phyloP scores from a whole-genome alignment of 176 grass and related monocot species.

The Musa schizocarpa region DNA sequence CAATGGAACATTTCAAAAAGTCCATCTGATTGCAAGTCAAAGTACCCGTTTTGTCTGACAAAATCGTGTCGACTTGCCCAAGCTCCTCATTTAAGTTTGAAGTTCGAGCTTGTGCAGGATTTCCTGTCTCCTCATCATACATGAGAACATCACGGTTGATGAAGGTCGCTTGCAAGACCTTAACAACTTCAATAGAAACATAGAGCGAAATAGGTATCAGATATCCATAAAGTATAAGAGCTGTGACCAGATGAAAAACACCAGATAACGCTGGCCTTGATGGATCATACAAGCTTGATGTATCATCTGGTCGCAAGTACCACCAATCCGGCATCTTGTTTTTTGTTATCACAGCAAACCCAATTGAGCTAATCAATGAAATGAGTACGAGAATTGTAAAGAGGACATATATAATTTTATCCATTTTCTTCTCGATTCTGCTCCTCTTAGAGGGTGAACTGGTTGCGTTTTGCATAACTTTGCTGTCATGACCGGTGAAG shows the following conservation, averaged over 20 bases:
- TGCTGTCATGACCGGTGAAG: constrained; percentile 90
- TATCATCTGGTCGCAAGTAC: constrained; percentile 66
- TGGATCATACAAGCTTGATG: constrained; percentile 53
- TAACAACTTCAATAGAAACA: constrained; percentile 93
- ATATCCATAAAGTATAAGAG: constrained; percentile 96
- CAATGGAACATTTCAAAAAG: constrained; percentile 94
- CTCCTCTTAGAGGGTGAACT: constrained; percentile 90
- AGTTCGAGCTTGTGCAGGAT: constrained; percentile 76
- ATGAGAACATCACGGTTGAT: constrained; percentile 92
- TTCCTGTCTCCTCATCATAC: constrained; percentile 90
- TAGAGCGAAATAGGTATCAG: constrained; percentile 93
- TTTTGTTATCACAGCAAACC: constrained; percentile 81
- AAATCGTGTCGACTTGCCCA: constrained; percentile 84
- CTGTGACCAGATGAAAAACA: constrained; percentile 91
- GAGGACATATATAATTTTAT: constrained; percentile 81
- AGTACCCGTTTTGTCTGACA: constrained; percentile 95
- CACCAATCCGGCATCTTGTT: constrained; percentile 62
- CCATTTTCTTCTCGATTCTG: constrained; percentile 94
- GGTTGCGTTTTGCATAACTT: constrained; percentile 97
- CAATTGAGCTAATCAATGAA: constrained; percentile 85
- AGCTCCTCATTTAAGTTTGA: constrained; percentile 98
- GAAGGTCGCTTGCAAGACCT: constrained; percentile 86
- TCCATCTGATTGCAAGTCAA: constrained; percentile 99
- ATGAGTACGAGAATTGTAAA: constrained; percentile 88
- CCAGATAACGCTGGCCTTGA: constrained; percentile 57